A percentile compares a stretch with the other conserved stretches of the same genome.
Conservation (phyloP, 257 asterid species). For the Cruciata laevipes region DNA sequence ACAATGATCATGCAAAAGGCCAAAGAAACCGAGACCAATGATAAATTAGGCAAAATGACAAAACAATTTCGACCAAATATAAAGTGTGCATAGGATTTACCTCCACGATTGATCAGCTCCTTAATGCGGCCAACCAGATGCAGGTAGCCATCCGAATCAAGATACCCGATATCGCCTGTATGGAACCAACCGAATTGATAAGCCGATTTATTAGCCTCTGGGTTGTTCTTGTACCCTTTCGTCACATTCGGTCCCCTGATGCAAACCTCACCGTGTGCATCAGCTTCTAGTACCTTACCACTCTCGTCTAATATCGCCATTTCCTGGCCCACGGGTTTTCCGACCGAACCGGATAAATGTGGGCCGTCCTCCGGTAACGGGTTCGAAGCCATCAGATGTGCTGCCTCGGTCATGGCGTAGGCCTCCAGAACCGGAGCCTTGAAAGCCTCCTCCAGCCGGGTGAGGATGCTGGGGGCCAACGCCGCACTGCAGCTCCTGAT, state of each 20-base stretch:
- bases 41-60: background rate
- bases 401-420: constrained; percentile 92
- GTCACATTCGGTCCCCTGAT: constrained; percentile 87
- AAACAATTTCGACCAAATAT: background rate
- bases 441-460: constrained; percentile 80
- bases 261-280: constrained; percentile 71
- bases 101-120: constrained; percentile 93
- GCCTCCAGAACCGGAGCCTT: constrained; percentile 84
- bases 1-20: background rate
- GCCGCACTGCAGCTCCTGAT: constrained; percentile 98
- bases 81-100: constrained; percentile 26
- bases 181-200: constrained; percentile 86
- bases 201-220: constrained; percentile 74
- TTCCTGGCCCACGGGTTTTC: constrained; percentile 87
- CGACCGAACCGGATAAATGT: constrained; percentile 75
- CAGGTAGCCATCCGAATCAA: constrained; percentile 73
- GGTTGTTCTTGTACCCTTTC: constrained; percentile 74
- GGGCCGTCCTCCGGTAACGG: constrained; percentile 79
- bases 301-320: constrained; percentile 70
- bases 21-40: background rate
- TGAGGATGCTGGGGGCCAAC: constrained; percentile 74
- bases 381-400: constrained; percentile 83
- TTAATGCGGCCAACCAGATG: constrained; percentile 93
- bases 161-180: constrained; percentile 72
- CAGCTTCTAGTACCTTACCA: constrained; percentile 52